These are phyloP conservation scores for Jimgerdemannia flammicorona DNA, from an alignment of 192 early-diverging fungal species.

Conservation along the genomic window DNA sequence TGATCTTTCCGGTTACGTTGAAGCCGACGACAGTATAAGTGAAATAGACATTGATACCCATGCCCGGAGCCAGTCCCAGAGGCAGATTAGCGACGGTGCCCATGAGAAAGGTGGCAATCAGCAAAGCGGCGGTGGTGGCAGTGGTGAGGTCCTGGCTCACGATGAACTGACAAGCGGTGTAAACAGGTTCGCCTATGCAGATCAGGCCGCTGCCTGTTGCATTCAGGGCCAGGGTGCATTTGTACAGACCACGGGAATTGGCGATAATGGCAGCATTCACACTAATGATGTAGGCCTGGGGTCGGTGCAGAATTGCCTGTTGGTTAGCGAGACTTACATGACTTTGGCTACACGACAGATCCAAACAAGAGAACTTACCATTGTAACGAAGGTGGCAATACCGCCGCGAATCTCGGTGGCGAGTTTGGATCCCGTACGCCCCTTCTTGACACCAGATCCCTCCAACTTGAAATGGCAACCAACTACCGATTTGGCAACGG, in stretches of 20 bases:
- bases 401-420: too few species aligned
- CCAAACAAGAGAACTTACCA: conserved; percentile 71
- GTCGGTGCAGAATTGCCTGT: too few species aligned
- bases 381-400: conserved; percentile 59
- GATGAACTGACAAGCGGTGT: conserved; percentile 57
- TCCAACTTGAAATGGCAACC: conserved; percentile 7
- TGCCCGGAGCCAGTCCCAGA: conserved; percentile 76
- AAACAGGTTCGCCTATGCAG: conserved; percentile 25
- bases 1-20: conserved; percentile 73
- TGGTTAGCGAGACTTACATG: too few species aligned
- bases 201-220: too few species aligned
- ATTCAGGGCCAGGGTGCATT: conserved; percentile 61
- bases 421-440: too few species aligned
- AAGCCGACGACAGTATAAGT: conserved; percentile 81
- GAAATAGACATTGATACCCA: conserved; percentile 84
- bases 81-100: conserved; percentile 72
- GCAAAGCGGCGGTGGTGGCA: conserved; percentile 59
- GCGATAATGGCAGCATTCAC: conserved; percentile 73
- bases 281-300: background rate
- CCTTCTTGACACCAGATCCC: too few species aligned
- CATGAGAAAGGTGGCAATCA: conserved; percentile 31
- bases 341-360: too few species aligned
- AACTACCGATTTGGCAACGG: background rate
- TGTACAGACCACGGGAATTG: conserved; percentile 76
- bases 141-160: conserved; percentile 70